Base-by-base conservation (phyloP, 305 asterid species). In the Fraxinus floribunda region DNA sequence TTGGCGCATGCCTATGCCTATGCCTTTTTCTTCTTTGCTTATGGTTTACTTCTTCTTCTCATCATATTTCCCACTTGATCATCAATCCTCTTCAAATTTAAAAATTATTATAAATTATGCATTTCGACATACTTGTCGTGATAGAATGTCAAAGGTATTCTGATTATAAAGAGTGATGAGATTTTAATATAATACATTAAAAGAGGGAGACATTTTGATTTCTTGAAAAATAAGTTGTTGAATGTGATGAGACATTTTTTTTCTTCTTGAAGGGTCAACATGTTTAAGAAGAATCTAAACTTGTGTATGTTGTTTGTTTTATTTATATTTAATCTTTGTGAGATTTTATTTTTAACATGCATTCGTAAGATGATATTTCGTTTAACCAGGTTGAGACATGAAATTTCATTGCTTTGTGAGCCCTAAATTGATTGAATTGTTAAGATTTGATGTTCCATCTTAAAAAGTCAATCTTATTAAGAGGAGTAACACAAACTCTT, bases 21-120 rank as follows among this genome's bases (percentile, higher is more conserved):
- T 73, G 77, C 77, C 77, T 35, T 73, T 73, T 73, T 15, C 52
- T 36, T 73, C 52, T 73, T 73, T 73, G 77, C 77, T 73, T 73
- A 16, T 73, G 77, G 77, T 38, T 18, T 34, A 73, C 77, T 73
- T n/a, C 49, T 73, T n/a, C 46, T 16, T 13, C 75, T 11, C 75
- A 68, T 73, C 49, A 73, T 73, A 35, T 20, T 73, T 73, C 77
- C 77, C 77, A 73, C 49, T 34, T 46, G 57, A 46, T 46, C 57
- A 13, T 46, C 18, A 13, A 46, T 13, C 57, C 72, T 24, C 75
- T 29, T 68, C 75, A 13, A 29, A 13, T 1, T 68, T 26, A 10
- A 24, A 68, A 4, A 68, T 70, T 70, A 70, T 70, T 70, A 70
- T 15, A 0, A 32, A 70, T 68, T 10, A 68, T 68, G 7, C 7